Evolutionary conservation across 2,329 filamentous ascomycete species (phyloP), one percentile per base, ranked within the genome.

Genomic region (Fusarium miscanthi): DNA sequence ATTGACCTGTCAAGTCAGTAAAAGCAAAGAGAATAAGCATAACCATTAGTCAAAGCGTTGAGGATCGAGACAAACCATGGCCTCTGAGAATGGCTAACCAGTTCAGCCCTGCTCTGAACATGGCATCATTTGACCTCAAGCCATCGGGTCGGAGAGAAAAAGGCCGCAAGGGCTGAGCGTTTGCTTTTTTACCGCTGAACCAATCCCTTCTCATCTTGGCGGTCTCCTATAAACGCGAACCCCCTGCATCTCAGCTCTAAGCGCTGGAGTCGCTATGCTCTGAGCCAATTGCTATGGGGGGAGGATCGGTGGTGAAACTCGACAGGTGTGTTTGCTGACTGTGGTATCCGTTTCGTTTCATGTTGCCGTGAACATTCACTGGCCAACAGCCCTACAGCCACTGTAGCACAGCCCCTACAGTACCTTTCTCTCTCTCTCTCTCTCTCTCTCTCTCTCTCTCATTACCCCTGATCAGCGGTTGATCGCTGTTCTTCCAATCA

Each of bases 71-170:
- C 41, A 37, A 58, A 49, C 19, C 72, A 57, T 21, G 71, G 46
- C 43, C 71, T 37, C 30, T 16, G 57, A 65, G 17, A 49, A 43
- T 75, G 81, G 62, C 48, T 82, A 83, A 85, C 21, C 27, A 58
- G 43, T 51, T 69, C 66, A 69, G 66, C 66, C 65, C 63, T 67
- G 61, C 41, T 48, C 27, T 25, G 40, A 59, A 37, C 38, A 66
- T 59, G 25, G n/a, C 35, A 66, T 60, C 33, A 46, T 38, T 16
- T 30, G 25, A 13, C 16, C 8, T 37, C 21, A 16, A 41, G 21
- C 43, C 45, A 19, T 30, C 33, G 21, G 40, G 37, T 12, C 19
- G n/a, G 31, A 37, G 37, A 31, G 37, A 21, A 42, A 53, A 65
- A 40, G 21, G 57, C 35, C 52, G 41, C 48, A 46, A 41, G 41